phyloP scores from a whole-genome alignment of 2,329 filamentous ascomycete species.

The Knoxdaviesia capensis region DNA sequence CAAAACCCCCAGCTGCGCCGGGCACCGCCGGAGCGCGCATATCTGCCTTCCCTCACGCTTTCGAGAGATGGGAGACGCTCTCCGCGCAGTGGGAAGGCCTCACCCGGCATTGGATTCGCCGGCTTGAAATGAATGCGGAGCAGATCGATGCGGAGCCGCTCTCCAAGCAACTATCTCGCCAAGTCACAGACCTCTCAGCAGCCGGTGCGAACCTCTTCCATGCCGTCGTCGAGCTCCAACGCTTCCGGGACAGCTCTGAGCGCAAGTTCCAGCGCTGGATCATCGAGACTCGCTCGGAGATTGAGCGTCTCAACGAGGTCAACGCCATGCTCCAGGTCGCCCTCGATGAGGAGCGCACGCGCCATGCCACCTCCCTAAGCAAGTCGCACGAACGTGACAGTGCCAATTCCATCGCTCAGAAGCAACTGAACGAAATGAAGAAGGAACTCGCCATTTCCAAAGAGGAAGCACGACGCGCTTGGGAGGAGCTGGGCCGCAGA shows the following conservation, averaged over 20 bases:
- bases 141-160: constrained; percentile 69
- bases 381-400: constrained; percentile 49
- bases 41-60: constrained; percentile 82
- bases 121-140: constrained; percentile 74
- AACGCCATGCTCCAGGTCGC: constrained; percentile 61
- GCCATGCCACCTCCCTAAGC: constrained; percentile 44
- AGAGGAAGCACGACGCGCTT: constrained; percentile 83
- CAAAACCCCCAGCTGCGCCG: constrained; percentile 6
- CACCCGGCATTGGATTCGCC: constrained; percentile 91
- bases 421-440: constrained; percentile 72
- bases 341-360: constrained; percentile 54
- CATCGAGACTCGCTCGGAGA: constrained; percentile 76
- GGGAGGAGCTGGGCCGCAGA: constrained; percentile 86
- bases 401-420: constrained; percentile 44
- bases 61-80: constrained; percentile 90
- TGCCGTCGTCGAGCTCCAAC: constrained; percentile 87
- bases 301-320: constrained; percentile 67
- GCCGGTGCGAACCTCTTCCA: constrained; percentile 95
- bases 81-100: constrained; percentile 97
- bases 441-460: constrained; percentile 89
- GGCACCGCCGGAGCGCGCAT: constrained; percentile 7
- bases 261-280: constrained; percentile 98
- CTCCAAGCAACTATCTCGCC: constrained; percentile 72
- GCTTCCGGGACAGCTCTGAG: constrained; percentile 83
- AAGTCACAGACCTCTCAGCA: constrained; percentile 92